These are phyloP conservation scores for Diaporthe citri DNA, from an alignment of 2,329 filamentous ascomycete species.

Conservation along the genomic window DNA sequence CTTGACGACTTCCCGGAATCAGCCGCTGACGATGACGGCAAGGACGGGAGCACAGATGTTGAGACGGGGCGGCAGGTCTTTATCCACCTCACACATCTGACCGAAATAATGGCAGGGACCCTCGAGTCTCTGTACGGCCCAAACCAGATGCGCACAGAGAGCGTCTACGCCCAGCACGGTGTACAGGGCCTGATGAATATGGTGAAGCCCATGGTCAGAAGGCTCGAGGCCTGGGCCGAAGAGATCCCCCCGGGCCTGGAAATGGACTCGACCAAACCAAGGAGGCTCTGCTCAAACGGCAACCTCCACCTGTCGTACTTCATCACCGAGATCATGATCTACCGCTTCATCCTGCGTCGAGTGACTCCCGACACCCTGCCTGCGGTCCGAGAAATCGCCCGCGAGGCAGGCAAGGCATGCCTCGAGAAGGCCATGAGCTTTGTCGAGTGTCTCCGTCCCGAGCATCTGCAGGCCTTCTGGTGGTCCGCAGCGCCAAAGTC, in stretches of 20 bases:
- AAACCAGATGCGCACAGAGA: constrained; percentile 76
- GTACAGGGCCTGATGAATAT: constrained; percentile 80
- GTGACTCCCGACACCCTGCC: constrained; percentile 70
- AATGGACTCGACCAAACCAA: constrained; percentile 71
- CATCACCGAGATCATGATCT: constrained; percentile 92
- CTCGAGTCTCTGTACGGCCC: constrained; percentile 87
- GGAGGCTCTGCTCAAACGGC: constrained; percentile 72
- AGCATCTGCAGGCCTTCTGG: constrained; percentile 93
- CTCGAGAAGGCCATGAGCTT: constrained; percentile 98
- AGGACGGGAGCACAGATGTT: constrained; percentile 73
- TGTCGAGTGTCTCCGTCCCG: constrained; percentile 89
- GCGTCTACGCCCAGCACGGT: constrained; percentile 75
- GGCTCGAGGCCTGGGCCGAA: constrained; percentile 85
- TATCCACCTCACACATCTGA: constrained; percentile 80
- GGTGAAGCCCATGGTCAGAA: constrained; percentile 85
- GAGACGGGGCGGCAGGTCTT: constrained; percentile 79
- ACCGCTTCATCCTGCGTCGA: constrained; percentile 85
- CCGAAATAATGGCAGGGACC: constrained; percentile 82
- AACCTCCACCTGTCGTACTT: constrained; percentile 94
- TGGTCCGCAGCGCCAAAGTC: constrained; percentile 90
- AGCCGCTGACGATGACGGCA: constrained; percentile 72
- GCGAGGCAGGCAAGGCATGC: constrained; percentile 91
- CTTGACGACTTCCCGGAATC: constrained; percentile 80
- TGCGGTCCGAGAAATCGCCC: constrained; percentile 84
- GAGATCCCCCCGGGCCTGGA: constrained; percentile 72